Evolutionary conservation across 192 early-diverging fungal species (phyloP).

Genomic region (Chytriomyces sp.): DNA sequence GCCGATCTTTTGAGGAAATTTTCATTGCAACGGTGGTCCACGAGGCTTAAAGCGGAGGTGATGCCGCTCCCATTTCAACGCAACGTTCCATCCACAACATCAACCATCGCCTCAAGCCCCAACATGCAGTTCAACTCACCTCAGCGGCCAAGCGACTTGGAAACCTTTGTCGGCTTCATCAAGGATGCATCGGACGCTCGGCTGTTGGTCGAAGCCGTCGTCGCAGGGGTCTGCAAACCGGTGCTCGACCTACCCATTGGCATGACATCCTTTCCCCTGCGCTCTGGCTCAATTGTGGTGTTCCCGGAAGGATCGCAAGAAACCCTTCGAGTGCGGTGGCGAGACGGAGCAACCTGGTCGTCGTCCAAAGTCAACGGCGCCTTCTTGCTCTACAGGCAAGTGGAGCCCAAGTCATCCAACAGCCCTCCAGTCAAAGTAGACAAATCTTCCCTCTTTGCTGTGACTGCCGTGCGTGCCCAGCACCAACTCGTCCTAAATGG

Average conservation of each 20-base stretch:
- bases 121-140: too few relatives aligned
- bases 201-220: neutral
- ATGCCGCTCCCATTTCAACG: too few relatives aligned
- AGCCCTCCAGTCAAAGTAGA: neutral
- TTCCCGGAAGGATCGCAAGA: neutral
- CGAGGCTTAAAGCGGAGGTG: too few relatives aligned
- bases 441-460: neutral
- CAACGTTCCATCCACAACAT: too few relatives aligned
- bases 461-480: neutral
- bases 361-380: neutral
- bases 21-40: too few relatives aligned
- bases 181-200: too few relatives aligned
- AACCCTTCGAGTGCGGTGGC: neutral
- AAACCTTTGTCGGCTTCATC: too few relatives aligned
- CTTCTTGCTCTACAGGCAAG: neutral
- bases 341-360: constrained; percentile 5
- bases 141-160: too few relatives aligned
- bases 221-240: neutral
- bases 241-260: neutral
- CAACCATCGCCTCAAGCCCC: too few relatives aligned
- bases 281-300: neutral
- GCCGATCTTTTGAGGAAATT: too few relatives aligned
- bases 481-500: neutral
- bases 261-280: neutral
- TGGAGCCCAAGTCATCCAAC: neutral